phyloP scores from a whole-genome alignment of 768 basidiomycete genomes.

The Sutorius australiensis region DNA sequence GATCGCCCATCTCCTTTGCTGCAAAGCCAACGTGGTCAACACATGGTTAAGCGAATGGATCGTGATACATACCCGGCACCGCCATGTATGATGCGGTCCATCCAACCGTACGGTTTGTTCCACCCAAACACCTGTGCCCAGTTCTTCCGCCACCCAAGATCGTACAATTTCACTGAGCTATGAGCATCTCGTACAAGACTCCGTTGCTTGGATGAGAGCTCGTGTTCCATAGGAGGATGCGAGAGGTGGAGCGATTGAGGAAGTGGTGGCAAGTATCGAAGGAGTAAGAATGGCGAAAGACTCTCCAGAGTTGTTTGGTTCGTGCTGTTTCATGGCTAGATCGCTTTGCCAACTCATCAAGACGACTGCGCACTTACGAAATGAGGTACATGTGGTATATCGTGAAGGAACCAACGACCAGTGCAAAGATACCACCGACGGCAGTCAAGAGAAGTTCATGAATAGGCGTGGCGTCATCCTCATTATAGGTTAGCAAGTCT shows the following conservation, averaged over 20 bases:
- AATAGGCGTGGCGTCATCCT: slow-evolving; percentile 66
- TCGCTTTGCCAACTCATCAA: neutral
- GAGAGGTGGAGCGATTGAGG: slow-evolving; percentile 50
- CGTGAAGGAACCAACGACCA: slow-evolving; percentile 74
- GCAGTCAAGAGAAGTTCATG: slow-evolving; percentile 68
- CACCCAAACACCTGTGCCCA: slow-evolving; percentile 67
- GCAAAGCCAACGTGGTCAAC: slow-evolving; percentile 5
- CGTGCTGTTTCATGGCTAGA: slow-evolving; percentile 42
- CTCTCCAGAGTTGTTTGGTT: slow-evolving; percentile 86
- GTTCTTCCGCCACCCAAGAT: slow-evolving; percentile 71
- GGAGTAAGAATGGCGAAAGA: slow-evolving; percentile 68
- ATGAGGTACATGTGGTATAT: slow-evolving; percentile 75
- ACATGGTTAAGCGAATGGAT: neutral
- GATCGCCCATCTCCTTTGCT: slow-evolving; percentile 64
- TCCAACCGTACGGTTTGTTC: slow-evolving; percentile 48
- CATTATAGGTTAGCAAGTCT: slow-evolving; percentile 3
- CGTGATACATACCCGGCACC: slow-evolving; percentile 53
- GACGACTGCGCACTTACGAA: slow-evolving; percentile 43
- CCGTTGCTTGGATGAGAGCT: slow-evolving; percentile 64
- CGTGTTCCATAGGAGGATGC: slow-evolving; percentile 68
- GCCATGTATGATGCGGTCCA: slow-evolving; percentile 52
- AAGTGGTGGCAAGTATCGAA: slow-evolving; percentile 66
- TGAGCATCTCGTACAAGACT: slow-evolving; percentile 63
- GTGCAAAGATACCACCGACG: slow-evolving; percentile 52
- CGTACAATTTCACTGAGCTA: slow-evolving; percentile 57